Percentiles rank a stretch among this genome's conserved stretches.
Evolutionary conservation across 2,329 filamentous ascomycete species (phyloP).

Genomic region (Microdochium trichocladiopsis): DNA sequence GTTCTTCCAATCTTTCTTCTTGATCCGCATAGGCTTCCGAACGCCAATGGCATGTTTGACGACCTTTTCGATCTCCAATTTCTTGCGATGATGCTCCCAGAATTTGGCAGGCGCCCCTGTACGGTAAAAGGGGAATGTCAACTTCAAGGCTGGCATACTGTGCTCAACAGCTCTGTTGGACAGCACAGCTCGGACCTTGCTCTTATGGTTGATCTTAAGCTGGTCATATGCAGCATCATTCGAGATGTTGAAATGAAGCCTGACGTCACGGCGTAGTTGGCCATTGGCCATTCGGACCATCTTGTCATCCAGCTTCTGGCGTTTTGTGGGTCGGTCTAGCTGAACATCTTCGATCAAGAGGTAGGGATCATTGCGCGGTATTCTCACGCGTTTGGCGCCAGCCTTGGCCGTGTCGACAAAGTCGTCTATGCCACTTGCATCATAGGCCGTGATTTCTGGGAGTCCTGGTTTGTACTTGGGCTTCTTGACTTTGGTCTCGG

Average conservation of each 20-base stretch:
- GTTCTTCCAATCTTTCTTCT: constrained; percentile 76
- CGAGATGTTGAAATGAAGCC: constrained; percentile 85
- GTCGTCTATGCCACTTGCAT: constrained; percentile 70
- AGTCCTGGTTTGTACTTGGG: constrained; percentile 54
- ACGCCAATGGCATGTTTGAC: constrained; percentile 18
- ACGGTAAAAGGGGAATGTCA: constrained; percentile 95
- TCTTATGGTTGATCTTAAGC: constrained; percentile 93
- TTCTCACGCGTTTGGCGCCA: constrained; percentile 68
- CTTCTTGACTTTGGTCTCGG: constrained; percentile 57
- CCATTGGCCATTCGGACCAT: constrained; percentile 62
- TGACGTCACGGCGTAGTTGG: constrained; percentile 65
- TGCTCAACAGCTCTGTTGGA: constrained; percentile 92
- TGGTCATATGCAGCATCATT: constrained; percentile 95
- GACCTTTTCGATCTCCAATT: constrained; percentile 60
- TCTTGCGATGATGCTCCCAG: constrained; percentile 56
- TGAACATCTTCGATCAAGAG: constrained; percentile 77
- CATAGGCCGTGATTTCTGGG: constrained; percentile 50
- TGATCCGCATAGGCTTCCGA: constrained; percentile 57
- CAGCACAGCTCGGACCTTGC: constrained; percentile 88
- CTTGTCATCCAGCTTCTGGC: constrained; percentile 46
- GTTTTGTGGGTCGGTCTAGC: constrained; percentile 54
- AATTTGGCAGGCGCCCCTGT: constrained; percentile 72
- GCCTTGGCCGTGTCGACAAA: constrained; percentile 67
- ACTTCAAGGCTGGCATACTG: constrained; percentile 80
- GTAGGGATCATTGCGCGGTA: constrained; percentile 84